phyloP scores from a whole-genome alignment of 305 asterid species.

The Caryopteris hybrid region DNA sequence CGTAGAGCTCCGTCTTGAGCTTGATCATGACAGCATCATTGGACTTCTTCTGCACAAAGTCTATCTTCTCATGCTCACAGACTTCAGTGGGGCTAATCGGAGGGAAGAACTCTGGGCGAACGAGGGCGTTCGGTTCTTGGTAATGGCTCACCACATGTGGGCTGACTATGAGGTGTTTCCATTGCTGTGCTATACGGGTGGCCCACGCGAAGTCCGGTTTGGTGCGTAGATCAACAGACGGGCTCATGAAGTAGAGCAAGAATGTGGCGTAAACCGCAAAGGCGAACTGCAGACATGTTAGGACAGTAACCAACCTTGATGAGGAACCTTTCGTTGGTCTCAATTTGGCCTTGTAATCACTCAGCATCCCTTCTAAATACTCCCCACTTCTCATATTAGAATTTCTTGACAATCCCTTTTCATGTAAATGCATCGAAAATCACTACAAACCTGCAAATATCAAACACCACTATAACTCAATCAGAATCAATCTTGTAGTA shows the following conservation, averaged over 20 bases:
- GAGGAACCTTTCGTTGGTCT: slow-evolving; percentile 39
- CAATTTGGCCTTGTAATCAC: slow-evolving; percentile 40
- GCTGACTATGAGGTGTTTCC: slow-evolving; percentile 53
- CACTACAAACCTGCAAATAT: slow-evolving; percentile 22
- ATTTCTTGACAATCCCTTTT: slow-evolving; percentile 34
- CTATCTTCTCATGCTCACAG: slow-evolving; percentile 73
- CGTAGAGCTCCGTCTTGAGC: slow-evolving; percentile 62
- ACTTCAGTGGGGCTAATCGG: slow-evolving; percentile 35
- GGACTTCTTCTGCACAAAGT: slow-evolving; percentile 78
- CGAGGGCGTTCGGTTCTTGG: slow-evolving; percentile 31
- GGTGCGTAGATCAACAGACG: slow-evolving; percentile 47
- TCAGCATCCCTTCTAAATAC: slow-evolving; percentile 55
- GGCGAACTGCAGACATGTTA: slow-evolving; percentile 69
- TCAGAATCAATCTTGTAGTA: background rate
- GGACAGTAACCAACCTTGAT: slow-evolving; percentile 47
- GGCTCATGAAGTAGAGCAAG: slow-evolving; percentile 72
- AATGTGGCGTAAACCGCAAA: slow-evolving; percentile 84
- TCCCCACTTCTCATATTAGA: slow-evolving; percentile 37
- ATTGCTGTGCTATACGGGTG: slow-evolving; percentile 49
- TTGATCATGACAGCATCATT: slow-evolving; percentile 64
- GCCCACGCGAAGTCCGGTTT: slow-evolving; percentile 83
- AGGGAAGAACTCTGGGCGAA: background rate
- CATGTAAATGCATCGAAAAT: background rate
- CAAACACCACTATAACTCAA: too few species aligned
- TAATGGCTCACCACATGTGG: slow-evolving; percentile 50